Evolutionary conservation across 1,284 basidiomycete species (phyloP).

Genomic region (Ustilago loliicola): DNA sequence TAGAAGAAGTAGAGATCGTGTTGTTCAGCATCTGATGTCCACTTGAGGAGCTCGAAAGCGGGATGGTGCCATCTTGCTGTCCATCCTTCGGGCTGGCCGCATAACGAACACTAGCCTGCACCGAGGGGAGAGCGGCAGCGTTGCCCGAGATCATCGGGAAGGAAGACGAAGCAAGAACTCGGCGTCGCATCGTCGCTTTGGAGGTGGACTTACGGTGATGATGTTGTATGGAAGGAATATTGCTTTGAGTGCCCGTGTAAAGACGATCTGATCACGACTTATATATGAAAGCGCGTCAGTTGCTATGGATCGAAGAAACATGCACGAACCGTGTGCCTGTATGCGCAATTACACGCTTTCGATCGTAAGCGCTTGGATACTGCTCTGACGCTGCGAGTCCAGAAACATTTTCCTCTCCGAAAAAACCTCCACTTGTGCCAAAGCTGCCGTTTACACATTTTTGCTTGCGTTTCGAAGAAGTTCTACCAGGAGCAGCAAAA

Average conservation of each 20-base stretch:
- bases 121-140: neutral
- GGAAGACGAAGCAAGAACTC: neutral
- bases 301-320: neutral
- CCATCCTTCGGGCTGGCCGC: neutral
- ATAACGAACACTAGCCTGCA: neutral
- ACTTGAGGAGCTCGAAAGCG: neutral
- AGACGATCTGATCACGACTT: neutral
- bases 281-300: neutral
- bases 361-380: neutral
- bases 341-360: neutral
- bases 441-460: neutral
- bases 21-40: conserved; percentile 8
- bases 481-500: conserved; percentile 6
- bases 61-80: neutral
- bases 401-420: conserved; percentile 8
- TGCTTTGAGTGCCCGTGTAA: neutral
- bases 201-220: conserved; percentile 3
- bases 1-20: neutral
- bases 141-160: neutral
- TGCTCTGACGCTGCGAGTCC: neutral
- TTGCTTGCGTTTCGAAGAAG: conserved; percentile 11
- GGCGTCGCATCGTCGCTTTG: neutral
- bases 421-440: conserved; percentile 6
- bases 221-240: neutral
- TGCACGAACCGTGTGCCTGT: neutral